Evolutionary conservation across 768 basidiomycete genomes (phyloP), one percentile per base, ranked within the genome.

Genomic region (Leccinum ochraceum): DNA sequence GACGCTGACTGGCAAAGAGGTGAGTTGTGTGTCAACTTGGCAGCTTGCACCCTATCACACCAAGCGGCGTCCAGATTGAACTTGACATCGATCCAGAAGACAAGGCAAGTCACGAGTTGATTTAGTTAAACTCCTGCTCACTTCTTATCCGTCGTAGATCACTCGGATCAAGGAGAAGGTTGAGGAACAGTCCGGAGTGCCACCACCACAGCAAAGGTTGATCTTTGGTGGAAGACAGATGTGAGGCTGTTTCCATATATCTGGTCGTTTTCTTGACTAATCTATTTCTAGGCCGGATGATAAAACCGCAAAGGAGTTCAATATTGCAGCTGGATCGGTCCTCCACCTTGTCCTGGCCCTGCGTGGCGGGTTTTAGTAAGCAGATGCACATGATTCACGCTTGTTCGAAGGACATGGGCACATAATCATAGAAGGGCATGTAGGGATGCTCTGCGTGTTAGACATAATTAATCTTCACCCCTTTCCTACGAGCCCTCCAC

Each of bases 141-240:
- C 50, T 17, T 60, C 46, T 53, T 39, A 26, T 44, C 30, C 53
- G 22, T 37, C 55, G 17, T 71, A 98, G 96, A 92, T 97, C 69
- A 81, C 86, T 51, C 86, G 92, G 66, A 94, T 98, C 77, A 98
- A 98, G 80, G 95, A 96, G 83, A 92, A 92, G 75, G 94, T 98
- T 9, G 96, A 98, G 75, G 95, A 98, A 79, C 95, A 98, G 78
- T 95, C 94, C 6, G 96, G 96, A 65, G 96, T 98, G 46, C 96
- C 96, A 24, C 96, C 96, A 62, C 92, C 82, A 48, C 96, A 98
- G 75, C 96, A 98, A 75, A 86, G 96, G 60, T 76, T 98, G 69
- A 98, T 98, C 73, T 97, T 89, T 74, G 77, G 85, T 69, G 96
- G 96, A 36, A 86, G 95, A 70, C 95, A 97, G 73, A 88, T 98